Percentiles rank a stretch among this genome's conserved stretches.
Conservation (phyloP, 495 filamentous ascomycete genomes). For the Lentithecium fluviatile region DNA sequence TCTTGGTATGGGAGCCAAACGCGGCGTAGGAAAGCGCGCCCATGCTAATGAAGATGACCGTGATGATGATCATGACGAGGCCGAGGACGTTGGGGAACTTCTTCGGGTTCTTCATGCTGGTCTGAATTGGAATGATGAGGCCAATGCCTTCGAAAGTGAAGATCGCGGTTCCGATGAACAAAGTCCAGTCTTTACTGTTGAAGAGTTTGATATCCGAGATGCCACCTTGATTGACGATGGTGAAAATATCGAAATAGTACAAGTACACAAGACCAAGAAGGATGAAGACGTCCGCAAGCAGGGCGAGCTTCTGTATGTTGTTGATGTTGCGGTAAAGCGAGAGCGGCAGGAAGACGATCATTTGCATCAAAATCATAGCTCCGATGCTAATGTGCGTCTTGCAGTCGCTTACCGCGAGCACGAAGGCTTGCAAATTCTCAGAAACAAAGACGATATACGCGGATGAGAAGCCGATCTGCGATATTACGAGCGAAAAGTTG, state of each 20-base stretch:
- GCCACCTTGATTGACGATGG: constrained; percentile 72
- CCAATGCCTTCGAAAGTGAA: constrained; percentile 99
- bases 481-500: constrained; percentile 84
- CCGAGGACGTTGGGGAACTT: constrained; percentile 87
- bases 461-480: constrained; percentile 90
- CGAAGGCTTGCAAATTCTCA: constrained; percentile 92
- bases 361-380: constrained; percentile 86
- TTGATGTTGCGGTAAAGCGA: constrained; percentile 93
- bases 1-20: constrained; percentile 91
- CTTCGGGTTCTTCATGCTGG: constrained; percentile 84
- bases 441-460: constrained; percentile 99
- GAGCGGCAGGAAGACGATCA: constrained; percentile 88
- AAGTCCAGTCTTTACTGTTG: constrained; percentile 85
- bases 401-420: constrained; percentile 79
- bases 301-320: constrained; percentile 76
- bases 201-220: constrained; percentile 81
- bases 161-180: constrained; percentile 97
- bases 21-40: constrained; percentile 94
- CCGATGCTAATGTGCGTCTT: constrained; percentile 77
- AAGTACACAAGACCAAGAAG: constrained; percentile 87
- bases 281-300: constrained; percentile 93
- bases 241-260: constrained; percentile 90
- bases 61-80: constrained; percentile 90
- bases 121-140: constrained; percentile 97
- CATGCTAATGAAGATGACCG: constrained; percentile 82